Evolutionary conservation across 345 rosid species (phyloP).

Genomic region (Stellera chamaejasme): DNA sequence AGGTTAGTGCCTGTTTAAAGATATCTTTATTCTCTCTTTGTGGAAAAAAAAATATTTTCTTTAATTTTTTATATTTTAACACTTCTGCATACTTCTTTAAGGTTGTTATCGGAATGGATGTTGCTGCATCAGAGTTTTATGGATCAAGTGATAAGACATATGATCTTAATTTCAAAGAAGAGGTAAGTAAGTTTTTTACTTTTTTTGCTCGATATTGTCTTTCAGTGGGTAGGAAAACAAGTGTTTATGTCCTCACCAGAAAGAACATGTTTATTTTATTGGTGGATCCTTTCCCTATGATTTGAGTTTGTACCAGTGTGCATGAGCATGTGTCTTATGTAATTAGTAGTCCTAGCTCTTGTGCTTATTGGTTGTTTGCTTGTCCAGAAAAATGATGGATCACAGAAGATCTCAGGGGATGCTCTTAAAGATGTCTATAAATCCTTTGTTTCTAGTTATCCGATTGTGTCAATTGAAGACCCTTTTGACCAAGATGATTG

Average conservation of each 20-base stretch:
- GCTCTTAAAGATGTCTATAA: constrained; percentile 82
- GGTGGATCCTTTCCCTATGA: background rate
- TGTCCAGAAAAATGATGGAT: constrained; percentile 72
- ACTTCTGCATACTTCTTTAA: constrained; percentile 17
- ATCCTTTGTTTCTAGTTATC: constrained; percentile 78
- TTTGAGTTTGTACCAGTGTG: background rate
- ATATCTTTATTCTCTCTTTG: background rate
- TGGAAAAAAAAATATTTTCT: too few relatives aligned
- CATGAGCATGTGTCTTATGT: background rate
- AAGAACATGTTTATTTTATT: background rate
- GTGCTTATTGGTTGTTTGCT: background rate
- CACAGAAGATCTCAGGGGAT: constrained; percentile 84
- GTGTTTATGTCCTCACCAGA: too few relatives aligned
- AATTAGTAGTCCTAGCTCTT: background rate
- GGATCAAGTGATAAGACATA: constrained; percentile 54
- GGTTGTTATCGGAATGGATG: constrained; percentile 99
- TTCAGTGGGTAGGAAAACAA: background rate
- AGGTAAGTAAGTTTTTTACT: constrained; percentile 23
- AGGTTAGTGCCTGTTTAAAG: constrained; percentile 35
- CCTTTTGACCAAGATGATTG: constrained; percentile 99
- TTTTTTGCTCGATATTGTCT: constrained; percentile 1
- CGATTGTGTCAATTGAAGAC: constrained; percentile 93
- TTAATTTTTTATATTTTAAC: too few relatives aligned
- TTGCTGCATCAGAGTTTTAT: constrained; percentile 97
- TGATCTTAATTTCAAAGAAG: constrained; percentile 87